Evolutionary conservation across 331 rosid genomes (phyloP), one percentile per base, ranked within the genome.

Genomic region (Phaseolus coccineus): DNA sequence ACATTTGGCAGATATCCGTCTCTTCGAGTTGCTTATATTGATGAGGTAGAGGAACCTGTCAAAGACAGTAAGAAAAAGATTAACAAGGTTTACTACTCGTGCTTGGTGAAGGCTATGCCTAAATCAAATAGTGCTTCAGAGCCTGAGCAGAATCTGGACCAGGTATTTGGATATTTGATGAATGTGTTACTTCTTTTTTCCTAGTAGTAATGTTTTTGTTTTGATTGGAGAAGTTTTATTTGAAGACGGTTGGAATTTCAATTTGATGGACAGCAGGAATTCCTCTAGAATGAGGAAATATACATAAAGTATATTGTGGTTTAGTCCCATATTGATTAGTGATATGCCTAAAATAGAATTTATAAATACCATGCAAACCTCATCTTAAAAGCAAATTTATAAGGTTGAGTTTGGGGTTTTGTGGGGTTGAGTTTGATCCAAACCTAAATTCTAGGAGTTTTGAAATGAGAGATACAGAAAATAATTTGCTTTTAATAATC

Each of bases 71-170:
- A 89, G 76, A 91, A 87, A 71, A 93, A 86, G 82, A 90, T 85
- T 69, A 88, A 91, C 87, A 96, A 96, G 81, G 91, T 85, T 77
- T 96, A 90, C 81, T 96, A 90, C 84, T 96, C 99, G 75, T 89
- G 97, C 84, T 87, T 93, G 74, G 99, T 91, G 67, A 96, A 93
- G 90, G 99, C 97, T 70, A 84, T 93, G 87, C 96, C 99, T 12
- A 96, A 91, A 80, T 90, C 99, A 19, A 86, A 87, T 73, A 87
- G 87, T 77, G 28, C 93, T 75, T 82, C 96, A 19, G 97, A 96
- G 79, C 92, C 97, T 47, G 89, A 77, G 72, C 99, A 90, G 80
- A 83, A 89, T 90, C 88, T 96, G 77, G 99, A 96, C 64, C 93
- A 96, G 96, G 99, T 96, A 85, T 73, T 79, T 76, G 47, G 55